Percentiles rank a stretch among this genome's conserved stretches.
These are phyloP conservation scores for Beauveria sp. DNA, from an alignment of 2,329 filamentous ascomycete genomes.

Conservation along the genomic window DNA sequence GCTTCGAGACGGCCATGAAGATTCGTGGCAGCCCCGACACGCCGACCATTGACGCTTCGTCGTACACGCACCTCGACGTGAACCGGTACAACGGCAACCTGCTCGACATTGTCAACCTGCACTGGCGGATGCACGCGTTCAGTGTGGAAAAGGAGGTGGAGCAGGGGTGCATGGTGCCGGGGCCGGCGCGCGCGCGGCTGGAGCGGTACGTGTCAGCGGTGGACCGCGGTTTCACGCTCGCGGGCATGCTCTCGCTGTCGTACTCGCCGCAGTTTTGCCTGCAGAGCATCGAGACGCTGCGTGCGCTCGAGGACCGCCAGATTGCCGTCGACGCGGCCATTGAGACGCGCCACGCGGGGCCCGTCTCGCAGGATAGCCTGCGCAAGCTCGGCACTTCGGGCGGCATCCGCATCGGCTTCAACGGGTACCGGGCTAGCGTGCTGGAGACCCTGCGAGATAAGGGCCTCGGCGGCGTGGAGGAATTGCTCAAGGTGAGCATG, in stretches of 20 bases:
- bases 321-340: slow-evolving; percentile 32
- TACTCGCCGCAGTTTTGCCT: slow-evolving; percentile 50
- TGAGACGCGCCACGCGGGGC: slow-evolving; percentile 51
- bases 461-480: slow-evolving; percentile 58
- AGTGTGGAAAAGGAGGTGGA: slow-evolving; percentile 55
- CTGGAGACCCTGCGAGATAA: slow-evolving; percentile 57
- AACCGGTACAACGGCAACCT: slow-evolving; percentile 73
- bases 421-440: slow-evolving; percentile 67
- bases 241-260: slow-evolving; percentile 49
- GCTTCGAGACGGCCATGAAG: slow-evolving; percentile 59
- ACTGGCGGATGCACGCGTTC: slow-evolving; percentile 72
- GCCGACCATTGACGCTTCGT: slow-evolving; percentile 25
- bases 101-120: slow-evolving; percentile 78
- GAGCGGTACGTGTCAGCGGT: slow-evolving; percentile 40
- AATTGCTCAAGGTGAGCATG: slow-evolving; percentile 75
- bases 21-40: slow-evolving; percentile 24
- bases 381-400: slow-evolving; percentile 54
- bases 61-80: slow-evolving; percentile 53
- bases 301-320: slow-evolving; percentile 49
- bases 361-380: slow-evolving; percentile 62
- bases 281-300: slow-evolving; percentile 47
- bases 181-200: slow-evolving; percentile 36
- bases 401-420: slow-evolving; percentile 61
- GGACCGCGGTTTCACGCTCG: slow-evolving; percentile 38
- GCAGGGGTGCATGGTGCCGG: slow-evolving; percentile 44